Evolutionary conservation across 1,139 yeast species (phyloP), one percentile per base, ranked within the genome.

Genomic region (Candida sojae): DNA sequence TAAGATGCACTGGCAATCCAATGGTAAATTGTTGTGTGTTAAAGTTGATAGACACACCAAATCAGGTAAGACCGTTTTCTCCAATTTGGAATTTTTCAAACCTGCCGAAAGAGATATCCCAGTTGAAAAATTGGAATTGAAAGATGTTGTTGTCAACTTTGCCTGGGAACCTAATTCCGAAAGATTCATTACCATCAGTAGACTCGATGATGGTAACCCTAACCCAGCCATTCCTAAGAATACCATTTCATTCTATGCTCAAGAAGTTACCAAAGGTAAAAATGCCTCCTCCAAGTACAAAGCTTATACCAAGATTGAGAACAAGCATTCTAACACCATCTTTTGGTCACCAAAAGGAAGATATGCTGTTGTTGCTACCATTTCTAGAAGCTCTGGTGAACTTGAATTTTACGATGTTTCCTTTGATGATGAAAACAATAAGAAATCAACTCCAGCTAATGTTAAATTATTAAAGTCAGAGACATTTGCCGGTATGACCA

Each of bases 1-100:
- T 72, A 81, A 87, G 64, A 75, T 95, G 77, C 92, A 86, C 77
- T 95, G 99, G 99, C 98, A 93, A 71, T 86, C 84, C 56, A 85
- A 88, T 59, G 92, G 91, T 54, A 85, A 84, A 61, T 86, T 76
- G 69, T 75, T 95, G 66, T 89, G 97, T 75, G 96, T 92, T 64
- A 91, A 89, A 75, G 97, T 95, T 57, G 97, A 92, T 68, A 90
- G 98, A 73, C 97, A 91, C 71, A 90, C 97, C 49, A 93, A 93
- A 72, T 87, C 97, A 45, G 90, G 88, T 69, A 95, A 95, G 79
- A 88, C 96, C 23, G 71, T 87, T 48, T 92, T 89, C 79, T 86
- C 97, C 53, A 91, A 91, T 66, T 80, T 95, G 69, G 99, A 95
- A 71, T 88, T 95, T 63, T 91, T 93, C 81, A 87, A 89, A 64